Evolutionary conservation across 495 filamentous ascomycete species (phyloP).

Genomic region (Penicillium chermesinum): DNA sequence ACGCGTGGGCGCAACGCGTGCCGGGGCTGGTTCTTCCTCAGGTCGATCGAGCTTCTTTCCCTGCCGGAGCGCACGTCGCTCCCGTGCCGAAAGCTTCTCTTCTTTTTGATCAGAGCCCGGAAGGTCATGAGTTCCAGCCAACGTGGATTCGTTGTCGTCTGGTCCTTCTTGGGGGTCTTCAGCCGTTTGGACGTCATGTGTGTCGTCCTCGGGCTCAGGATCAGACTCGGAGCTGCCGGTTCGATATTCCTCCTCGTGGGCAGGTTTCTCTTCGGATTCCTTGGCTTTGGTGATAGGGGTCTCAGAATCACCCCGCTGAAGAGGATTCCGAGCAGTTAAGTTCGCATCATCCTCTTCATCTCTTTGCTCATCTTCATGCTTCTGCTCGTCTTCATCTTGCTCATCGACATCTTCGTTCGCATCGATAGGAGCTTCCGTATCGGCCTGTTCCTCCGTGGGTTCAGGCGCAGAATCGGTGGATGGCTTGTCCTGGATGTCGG

Average conservation of each 20-base stretch:
- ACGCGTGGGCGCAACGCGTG: conserved; percentile 49
- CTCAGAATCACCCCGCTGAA: conserved; percentile 28
- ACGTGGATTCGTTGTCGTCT: too few species aligned
- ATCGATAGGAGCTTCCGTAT: background rate
- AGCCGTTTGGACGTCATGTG: too few species aligned
- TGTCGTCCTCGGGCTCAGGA: conserved; percentile 11
- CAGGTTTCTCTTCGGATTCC: conserved; percentile 29
- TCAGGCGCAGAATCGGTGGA: background rate
- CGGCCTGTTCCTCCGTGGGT: background rate
- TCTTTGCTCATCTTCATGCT: conserved; percentile 22
- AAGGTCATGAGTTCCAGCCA: conserved; percentile 11
- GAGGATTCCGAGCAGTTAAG: conserved; percentile 20
- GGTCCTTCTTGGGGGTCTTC: too few species aligned
- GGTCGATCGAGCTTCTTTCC: conserved; percentile 29
- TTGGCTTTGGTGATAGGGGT: conserved; percentile 23
- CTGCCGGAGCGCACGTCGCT: conserved; percentile 46
- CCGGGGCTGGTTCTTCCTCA: conserved; percentile 9
- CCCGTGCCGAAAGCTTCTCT: conserved; percentile 47
- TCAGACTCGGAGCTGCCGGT: conserved; percentile 22
- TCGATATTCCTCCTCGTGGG: conserved; percentile 24
- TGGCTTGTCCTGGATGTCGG: background rate
- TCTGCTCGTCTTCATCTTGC: conserved; percentile 1
- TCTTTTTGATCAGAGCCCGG: conserved; percentile 18
- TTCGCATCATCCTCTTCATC: conserved; percentile 19
- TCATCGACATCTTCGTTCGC: background rate